Percentiles rank a stretch among this genome's conserved stretches.
Conservation (phyloP, 192 early-diverging fungal genomes). For the Coemansia umbellata region DNA sequence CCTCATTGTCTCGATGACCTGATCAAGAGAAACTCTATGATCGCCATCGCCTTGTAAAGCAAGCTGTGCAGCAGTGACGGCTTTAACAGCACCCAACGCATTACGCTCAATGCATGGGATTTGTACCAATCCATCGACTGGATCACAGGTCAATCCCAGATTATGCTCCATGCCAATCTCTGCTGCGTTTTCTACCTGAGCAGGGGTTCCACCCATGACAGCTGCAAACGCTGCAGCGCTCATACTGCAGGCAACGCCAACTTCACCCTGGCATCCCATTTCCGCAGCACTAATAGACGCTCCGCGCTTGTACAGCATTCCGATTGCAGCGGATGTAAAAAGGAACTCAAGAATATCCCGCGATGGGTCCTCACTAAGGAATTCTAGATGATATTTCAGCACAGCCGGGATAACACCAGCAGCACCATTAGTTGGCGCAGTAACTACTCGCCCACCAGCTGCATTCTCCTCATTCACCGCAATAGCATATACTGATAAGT, state of each 20-base stretch:
- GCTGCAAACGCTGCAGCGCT: constrained; percentile 90
- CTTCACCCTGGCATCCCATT: constrained; percentile 97
- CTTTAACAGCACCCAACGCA: constrained; percentile 91
- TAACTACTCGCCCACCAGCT: constrained; percentile 78
- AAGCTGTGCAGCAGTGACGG: constrained; percentile 91
- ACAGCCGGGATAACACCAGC: constrained; percentile 93
- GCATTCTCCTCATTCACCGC: constrained; percentile 95
- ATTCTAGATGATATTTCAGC: constrained; percentile 93
- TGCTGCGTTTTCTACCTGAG: constrained; percentile 92
- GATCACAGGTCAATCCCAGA: constrained; percentile 82
- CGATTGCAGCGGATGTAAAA: constrained; percentile 88
- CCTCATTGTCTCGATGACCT: constrained; percentile 94
- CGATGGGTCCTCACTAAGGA: constrained; percentile 80
- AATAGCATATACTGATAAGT: constrained; percentile 88
- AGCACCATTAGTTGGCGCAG: constrained; percentile 94
- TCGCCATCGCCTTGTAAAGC: constrained; percentile 90
- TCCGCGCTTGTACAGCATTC: constrained; percentile 95
- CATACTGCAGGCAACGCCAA: constrained; percentile 97
- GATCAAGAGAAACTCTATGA: constrained; percentile 88
- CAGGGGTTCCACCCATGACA: constrained; percentile 90
- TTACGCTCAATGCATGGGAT: constrained; percentile 98
- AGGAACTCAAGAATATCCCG: constrained; percentile 89
- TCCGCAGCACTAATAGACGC: constrained; percentile 93
- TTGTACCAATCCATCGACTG: constrained; percentile 87
- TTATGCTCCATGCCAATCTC: constrained; percentile 96